These are phyloP conservation scores for Pleurotus cornucopiae DNA, from an alignment of 768 basidiomycete genomes.

Conservation along the genomic window DNA sequence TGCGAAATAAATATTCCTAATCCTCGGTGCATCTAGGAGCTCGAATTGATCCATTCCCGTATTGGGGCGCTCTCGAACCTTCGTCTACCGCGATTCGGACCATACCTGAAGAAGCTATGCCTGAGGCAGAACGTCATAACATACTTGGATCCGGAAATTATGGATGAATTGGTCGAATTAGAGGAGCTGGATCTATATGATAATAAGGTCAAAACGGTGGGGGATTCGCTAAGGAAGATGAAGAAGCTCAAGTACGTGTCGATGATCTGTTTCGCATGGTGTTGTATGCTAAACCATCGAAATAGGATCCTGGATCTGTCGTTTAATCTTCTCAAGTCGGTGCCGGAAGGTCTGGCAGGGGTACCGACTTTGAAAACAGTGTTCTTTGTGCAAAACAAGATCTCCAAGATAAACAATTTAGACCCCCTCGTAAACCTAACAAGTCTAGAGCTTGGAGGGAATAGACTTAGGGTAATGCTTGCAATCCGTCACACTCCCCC, in stretches of 20 bases:
- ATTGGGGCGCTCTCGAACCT: conserved; percentile 65
- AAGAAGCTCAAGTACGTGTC: conserved; percentile 50
- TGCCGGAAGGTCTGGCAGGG: conserved; percentile 59
- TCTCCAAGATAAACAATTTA: conserved; percentile 72
- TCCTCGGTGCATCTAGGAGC: conserved; percentile 49
- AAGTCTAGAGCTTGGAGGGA: conserved; percentile 92
- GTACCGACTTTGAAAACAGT: conserved; percentile 67
- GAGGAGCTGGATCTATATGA: conserved; percentile 96
- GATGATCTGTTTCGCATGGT: background rate
- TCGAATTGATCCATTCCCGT: conserved; percentile 81
- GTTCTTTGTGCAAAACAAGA: conserved; percentile 97
- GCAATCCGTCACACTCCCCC: background rate
- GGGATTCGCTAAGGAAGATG: conserved; percentile 57
- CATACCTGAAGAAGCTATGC: conserved; percentile 67
- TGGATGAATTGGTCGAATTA: conserved; percentile 59
- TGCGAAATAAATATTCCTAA: background rate
- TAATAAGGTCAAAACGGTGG: conserved; percentile 81
- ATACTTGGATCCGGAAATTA: conserved; percentile 66
- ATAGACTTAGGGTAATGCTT: conserved; percentile 74
- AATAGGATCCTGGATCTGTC: conserved; percentile 84
- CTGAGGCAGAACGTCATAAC: conserved; percentile 84
- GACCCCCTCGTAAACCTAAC: conserved; percentile 51
- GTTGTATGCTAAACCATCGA: background rate
- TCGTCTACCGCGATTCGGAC: conserved; percentile 70
- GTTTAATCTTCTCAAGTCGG: conserved; percentile 80